Evolutionary conservation across 73 alveolate species (phyloP), one percentile per base, ranked within the genome.

Genomic region (Paramecium sonneborni): DNA sequence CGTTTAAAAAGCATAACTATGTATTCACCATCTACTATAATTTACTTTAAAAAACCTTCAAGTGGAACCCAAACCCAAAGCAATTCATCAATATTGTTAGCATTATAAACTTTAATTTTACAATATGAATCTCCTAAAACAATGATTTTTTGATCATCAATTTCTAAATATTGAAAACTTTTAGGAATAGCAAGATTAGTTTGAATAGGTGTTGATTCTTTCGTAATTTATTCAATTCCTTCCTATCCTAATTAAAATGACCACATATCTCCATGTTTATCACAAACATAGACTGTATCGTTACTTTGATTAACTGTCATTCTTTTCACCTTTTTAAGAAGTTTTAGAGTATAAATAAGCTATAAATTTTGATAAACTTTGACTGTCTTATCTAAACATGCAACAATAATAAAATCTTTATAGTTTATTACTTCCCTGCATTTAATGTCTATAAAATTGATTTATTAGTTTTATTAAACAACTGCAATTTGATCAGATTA

Each of bases 251-350:
- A 62, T 62, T 30, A 28, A 62, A 62, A 62, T 26, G 34, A 26
- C 84, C 84, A 79, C 69, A 79, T 46, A 28, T 79, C 90, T 24
- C 90, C 90, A 43, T 79, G 90, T 23, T 79, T 79, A 79, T 79
- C 90, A 20, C 76, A 38, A 79, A 74, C 57, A 79, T 79, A 79
- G 41, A 79, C 72, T 8, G 6, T 44, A 20, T 39, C 39, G 18
- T 28, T 74, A 20, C 34, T 79, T 20, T 34, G 15, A 43, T 79
- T 23, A 3, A 39, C 32, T 12, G 90, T 79, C 12, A 79, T 79
- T 24, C 90, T 79, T 32, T 79, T 79, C 4, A 79, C 74, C 48
- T 79, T 43, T 39, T 79, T 79, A 7, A 39, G 26, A 21, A 79
- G 55, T 1, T 32, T n/a, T 4, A 43, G 90, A 43, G 90, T 79